These are phyloP conservation scores for Aureobasidium uvarum DNA, from an alignment of 2,329 filamentous ascomycete species.

Conservation along the genomic window DNA sequence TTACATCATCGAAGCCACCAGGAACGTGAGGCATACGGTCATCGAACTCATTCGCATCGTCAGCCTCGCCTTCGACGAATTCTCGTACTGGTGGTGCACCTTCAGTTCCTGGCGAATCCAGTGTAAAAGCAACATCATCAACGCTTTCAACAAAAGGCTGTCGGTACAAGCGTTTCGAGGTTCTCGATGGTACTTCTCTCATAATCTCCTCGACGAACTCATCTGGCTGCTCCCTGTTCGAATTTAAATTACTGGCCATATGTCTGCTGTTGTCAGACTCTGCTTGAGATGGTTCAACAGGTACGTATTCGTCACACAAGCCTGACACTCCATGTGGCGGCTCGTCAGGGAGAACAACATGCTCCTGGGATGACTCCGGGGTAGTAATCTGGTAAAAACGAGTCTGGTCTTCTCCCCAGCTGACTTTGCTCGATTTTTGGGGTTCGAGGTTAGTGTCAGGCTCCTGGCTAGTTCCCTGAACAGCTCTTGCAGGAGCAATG, in stretches of 20 bases:
- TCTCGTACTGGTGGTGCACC: constrained; percentile 37
- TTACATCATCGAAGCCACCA: constrained; percentile 55
- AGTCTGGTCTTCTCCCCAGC: constrained; percentile 50
- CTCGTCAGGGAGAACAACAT: constrained; percentile 35
- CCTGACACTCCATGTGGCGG: background rate
- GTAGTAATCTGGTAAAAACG: constrained; percentile 49
- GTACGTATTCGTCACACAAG: background rate
- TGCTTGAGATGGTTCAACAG: background rate
- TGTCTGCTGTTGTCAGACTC: constrained; percentile 27
- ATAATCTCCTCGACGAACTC: constrained; percentile 29
- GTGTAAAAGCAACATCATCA: constrained; percentile 40
- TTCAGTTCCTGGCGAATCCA: constrained; percentile 38
- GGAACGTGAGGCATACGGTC: constrained; percentile 57
- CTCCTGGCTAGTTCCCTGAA: constrained; percentile 25
- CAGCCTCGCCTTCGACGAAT: constrained; percentile 46
- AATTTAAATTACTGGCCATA: constrained; percentile 29
- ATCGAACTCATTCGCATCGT: constrained; percentile 57
- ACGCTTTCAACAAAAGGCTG: constrained; percentile 46
- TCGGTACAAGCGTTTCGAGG: constrained; percentile 34
- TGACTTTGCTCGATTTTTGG: constrained; percentile 37
- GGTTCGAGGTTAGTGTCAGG: constrained; percentile 25
- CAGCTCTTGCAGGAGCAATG: constrained; percentile 34
- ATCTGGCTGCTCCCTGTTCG: constrained; percentile 29
- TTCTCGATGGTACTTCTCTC: background rate
- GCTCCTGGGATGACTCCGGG: constrained; percentile 44